Evolutionary conservation across 495 filamentous ascomycete genomes (phyloP).

Genomic region (Aspergillus haitiensis): DNA sequence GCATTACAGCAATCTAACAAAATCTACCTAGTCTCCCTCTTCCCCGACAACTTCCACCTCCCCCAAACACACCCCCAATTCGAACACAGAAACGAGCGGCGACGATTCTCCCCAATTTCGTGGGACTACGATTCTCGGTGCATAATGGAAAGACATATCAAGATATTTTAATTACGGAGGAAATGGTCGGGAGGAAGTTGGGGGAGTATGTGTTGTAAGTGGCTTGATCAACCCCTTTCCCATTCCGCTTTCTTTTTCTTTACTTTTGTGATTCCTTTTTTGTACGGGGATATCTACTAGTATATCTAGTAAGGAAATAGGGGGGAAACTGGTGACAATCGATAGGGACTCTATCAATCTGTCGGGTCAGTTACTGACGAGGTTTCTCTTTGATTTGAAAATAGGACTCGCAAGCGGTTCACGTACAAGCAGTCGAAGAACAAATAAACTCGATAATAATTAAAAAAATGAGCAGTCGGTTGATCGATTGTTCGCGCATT

Average conservation of each 20-base stretch:
- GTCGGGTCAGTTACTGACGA: conserved; percentile 1
- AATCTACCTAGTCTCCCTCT: conserved; percentile 44
- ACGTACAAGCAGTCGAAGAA: conserved; percentile 77
- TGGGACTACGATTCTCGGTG: conserved; percentile 88
- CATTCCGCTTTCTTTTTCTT: not conserved
- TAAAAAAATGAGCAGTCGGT: no score
- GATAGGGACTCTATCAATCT: not conserved
- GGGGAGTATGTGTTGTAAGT: conserved; percentile 92
- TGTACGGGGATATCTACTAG: not conserved
- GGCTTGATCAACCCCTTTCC: not conserved
- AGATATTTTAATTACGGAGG: conserved; percentile 86
- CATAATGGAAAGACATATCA: conserved; percentile 94
- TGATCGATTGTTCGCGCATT: no score
- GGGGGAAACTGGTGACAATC: no score
- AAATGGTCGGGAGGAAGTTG: conserved; percentile 98
- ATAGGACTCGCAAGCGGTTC: conserved; percentile 85
- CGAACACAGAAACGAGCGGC: conserved; percentile 85
- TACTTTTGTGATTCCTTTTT: conserved; percentile 2
- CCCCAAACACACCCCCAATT: conserved; percentile 70
- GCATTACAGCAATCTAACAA: no score
- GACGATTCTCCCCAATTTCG: conserved; percentile 94
- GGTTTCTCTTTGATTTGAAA: not conserved
- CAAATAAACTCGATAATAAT: conserved; percentile 45
- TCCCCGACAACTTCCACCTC: conserved; percentile 45
- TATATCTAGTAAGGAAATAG: not conserved